phyloP scores from a whole-genome alignment of 2,329 filamentous ascomycete genomes.

The Pyricularia sp. region DNA sequence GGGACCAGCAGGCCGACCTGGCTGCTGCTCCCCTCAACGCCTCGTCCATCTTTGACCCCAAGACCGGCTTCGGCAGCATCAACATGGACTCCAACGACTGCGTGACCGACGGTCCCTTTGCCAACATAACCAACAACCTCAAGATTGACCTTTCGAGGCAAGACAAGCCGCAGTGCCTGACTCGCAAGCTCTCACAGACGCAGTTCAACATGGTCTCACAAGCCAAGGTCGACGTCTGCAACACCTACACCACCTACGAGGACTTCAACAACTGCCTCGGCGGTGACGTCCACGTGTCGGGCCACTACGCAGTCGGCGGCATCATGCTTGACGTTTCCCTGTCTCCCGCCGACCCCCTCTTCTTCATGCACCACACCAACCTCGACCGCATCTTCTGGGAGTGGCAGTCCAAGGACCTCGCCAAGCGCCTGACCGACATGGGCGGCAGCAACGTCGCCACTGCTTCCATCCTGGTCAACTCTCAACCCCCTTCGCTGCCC shows the following conservation, averaged over 20 bases:
- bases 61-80: slow-evolving; percentile 12
- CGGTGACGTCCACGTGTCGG: slow-evolving; percentile 27
- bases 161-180: slow-evolving; percentile 1
- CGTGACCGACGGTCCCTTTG: slow-evolving; percentile 2
- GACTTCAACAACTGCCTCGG: slow-evolving; percentile 11
- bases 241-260: slow-evolving; percentile 22
- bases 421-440: neutral
- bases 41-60: slow-evolving; percentile 35
- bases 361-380: slow-evolving; percentile 35
- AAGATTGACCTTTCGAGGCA: neutral
- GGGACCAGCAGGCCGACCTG: slow-evolving; percentile 21
- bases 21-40: slow-evolving; percentile 29
- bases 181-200: neutral
- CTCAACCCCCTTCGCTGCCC: neutral
- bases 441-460: slow-evolving; percentile 9
- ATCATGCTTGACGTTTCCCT: slow-evolving; percentile 33
- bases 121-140: slow-evolving; percentile 5
- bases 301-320: slow-evolving; percentile 33
- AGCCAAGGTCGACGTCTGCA: slow-evolving; percentile 19
- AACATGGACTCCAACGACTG: neutral
- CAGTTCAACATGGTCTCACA: slow-evolving; percentile 18
- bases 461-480: slow-evolving; percentile 9
- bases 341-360: slow-evolving; percentile 33
- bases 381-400: slow-evolving; percentile 38
- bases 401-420: slow-evolving; percentile 26